Evolutionary conservation across 192 early-diverging fungal species (phyloP).

Genomic region (Rhizoclosmatium sp.): DNA sequence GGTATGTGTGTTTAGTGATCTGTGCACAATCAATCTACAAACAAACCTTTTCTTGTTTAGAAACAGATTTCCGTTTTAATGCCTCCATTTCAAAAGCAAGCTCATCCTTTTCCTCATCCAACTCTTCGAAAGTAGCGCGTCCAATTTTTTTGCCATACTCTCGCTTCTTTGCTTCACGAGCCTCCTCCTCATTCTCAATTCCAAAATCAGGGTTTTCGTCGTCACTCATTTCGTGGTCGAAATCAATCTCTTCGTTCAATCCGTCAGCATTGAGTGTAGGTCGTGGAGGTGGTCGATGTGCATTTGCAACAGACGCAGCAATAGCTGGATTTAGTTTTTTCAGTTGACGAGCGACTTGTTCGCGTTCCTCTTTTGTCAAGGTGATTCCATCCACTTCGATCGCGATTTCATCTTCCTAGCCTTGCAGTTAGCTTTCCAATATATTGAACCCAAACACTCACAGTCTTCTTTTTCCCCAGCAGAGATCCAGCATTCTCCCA

Average conservation of each 20-base stretch:
- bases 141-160: slow-evolving; percentile 45
- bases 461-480: slow-evolving; percentile 29
- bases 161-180: slow-evolving; percentile 53
- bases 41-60: slow-evolving; percentile 13
- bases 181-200: slow-evolving; percentile 60
- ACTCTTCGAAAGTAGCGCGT: slow-evolving; percentile 42
- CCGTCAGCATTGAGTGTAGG: slow-evolving; percentile 16
- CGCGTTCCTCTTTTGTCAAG: slow-evolving; percentile 33
- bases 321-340: slow-evolving; percentile 18
- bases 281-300: not conserved
- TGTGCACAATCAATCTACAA: not conserved
- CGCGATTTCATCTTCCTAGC: slow-evolving; percentile 24
- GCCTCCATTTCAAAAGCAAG: slow-evolving; percentile 8
- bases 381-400: slow-evolving; percentile 27
- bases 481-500: slow-evolving; percentile 42
- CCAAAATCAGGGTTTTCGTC: slow-evolving; percentile 60
- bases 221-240: slow-evolving; percentile 54
- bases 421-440: not conserved
- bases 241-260: slow-evolving; percentile 51
- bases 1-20: not conserved
- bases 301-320: not conserved
- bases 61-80: slow-evolving; percentile 17
- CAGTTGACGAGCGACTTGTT: not conserved
- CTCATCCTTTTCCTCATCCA: slow-evolving; percentile 45
- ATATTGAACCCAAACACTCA: not conserved